Base-by-base conservation (phyloP, 192 early-diverging fungal genomes). In the Blastocladiella britannica region DNA sequence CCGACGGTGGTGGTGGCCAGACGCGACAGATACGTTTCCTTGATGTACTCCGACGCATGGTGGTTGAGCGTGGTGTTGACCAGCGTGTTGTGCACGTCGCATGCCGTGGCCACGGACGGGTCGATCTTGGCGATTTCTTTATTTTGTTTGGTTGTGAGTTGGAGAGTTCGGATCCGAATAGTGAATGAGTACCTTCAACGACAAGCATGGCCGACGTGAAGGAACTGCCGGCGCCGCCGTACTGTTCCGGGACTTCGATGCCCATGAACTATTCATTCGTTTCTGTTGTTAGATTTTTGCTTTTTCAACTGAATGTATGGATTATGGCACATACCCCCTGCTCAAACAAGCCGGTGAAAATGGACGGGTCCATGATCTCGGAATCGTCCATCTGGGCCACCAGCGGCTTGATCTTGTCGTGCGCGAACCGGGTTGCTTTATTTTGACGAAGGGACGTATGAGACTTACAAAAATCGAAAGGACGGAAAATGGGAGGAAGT, bases 41-140 rank as follows among this genome's bases (percentile, higher is more conserved):
- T 82, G 55, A 88, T 71, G 7, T 73, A 71, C 12, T 81, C 69
- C 29, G 68, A 79, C n/a, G 64, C 93, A 69, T 89, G 88, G 54
- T 87, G 82, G 62, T 80, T 75, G 70, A 97, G 80, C 55, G 92
- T 62, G 30, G 93, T 97, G 75, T 88, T 86, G 59, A 95, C 91
- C 24, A 97, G 75, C 3, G 93, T 97, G 72, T 97, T 97, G 74
- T 97, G 84, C 53, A 95, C 91, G 72, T 97, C 94, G 65, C 89
- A 91, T 55, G 86, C 61, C 18, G 89, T 88, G 63, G 76, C 77
- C 59, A 97, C 72, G 26, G 91, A 87, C 6, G 94, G 87, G 67
- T 97, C 94, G 28, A 97, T 74, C 72, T 90, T 92, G 69, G 93
- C 87, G 29, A 94, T 77, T 66, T 95, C 90, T 82, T 25, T 56